phyloP scores from a whole-genome alignment of 441 rosid species.

The Manihot esculenta region DNA sequence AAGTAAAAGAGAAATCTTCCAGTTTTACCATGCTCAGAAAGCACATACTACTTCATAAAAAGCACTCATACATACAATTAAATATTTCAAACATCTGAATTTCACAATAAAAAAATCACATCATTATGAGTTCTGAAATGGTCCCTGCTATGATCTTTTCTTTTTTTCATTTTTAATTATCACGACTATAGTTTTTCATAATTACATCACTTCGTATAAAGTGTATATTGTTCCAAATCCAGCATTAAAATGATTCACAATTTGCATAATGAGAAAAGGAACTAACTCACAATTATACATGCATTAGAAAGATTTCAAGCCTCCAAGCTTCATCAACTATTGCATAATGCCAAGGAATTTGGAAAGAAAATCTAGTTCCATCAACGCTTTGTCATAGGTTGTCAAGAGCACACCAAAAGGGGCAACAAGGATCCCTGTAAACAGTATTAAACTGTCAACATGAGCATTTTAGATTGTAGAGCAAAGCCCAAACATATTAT shows the following conservation, averaged over 20 bases:
- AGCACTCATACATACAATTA: neutral
- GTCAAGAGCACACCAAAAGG: slow-evolving; percentile 77
- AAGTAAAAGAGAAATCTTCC: neutral
- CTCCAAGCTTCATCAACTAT: slow-evolving; percentile 91
- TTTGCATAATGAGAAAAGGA: neutral
- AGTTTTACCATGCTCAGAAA: neutral
- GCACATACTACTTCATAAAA: neutral
- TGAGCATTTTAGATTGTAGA: neutral
- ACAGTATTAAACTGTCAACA: slow-evolving; percentile 4
- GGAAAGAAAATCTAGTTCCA: slow-evolving; percentile 84
- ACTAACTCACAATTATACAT: slow-evolving; percentile 30
- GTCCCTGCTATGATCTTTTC: neutral
- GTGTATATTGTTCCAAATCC: neutral
- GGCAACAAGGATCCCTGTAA: slow-evolving; percentile 56
- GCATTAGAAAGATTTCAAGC: slow-evolving; percentile 86
- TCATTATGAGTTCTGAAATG: too few relatives aligned
- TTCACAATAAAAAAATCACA: neutral
- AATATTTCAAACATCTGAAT: neutral
- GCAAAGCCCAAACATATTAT: neutral
- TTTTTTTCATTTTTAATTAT: neutral
- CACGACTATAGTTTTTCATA: neutral
- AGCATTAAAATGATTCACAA: neutral
- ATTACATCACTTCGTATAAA: neutral
- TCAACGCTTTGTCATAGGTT: slow-evolving; percentile 70
- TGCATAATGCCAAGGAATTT: slow-evolving; percentile 75